A percentile compares a stretch with the other conserved stretches of the same genome.
Conservation (phyloP, 2,329 filamentous ascomycete species). For the Penicillium decumbens region DNA sequence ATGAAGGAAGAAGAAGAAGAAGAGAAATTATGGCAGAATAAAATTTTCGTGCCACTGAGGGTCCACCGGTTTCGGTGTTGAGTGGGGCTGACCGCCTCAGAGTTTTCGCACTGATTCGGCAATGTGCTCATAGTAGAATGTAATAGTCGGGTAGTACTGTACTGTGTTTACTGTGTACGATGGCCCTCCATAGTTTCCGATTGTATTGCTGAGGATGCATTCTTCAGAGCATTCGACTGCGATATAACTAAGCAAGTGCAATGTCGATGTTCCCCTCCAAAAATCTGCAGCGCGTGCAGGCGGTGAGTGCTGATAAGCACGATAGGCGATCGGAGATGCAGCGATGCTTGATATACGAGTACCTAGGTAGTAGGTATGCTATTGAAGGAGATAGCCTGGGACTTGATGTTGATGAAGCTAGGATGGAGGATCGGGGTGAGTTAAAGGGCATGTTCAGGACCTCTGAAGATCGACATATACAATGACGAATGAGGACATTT, state of each 20-base stretch:
- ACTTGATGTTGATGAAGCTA: neutral
- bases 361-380: neutral
- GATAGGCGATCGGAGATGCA: neutral
- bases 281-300: slow-evolving; percentile 8
- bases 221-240: neutral
- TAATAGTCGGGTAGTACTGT: neutral
- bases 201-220: neutral
- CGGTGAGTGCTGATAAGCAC: slow-evolving; percentile 10
- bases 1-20: slow-evolving; percentile 13
- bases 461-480: neutral
- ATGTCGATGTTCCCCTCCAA: neutral
- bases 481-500: neutral
- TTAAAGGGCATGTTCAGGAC: neutral
- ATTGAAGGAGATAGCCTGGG: neutral
- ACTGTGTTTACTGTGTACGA: neutral
- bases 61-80: slow-evolving; percentile 15
- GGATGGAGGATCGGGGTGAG: neutral
- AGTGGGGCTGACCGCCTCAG: slow-evolving; percentile 13
- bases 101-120: slow-evolving; percentile 8
- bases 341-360: neutral
- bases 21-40: slow-evolving; percentile 13
- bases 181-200: neutral
- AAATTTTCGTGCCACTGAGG: slow-evolving; percentile 17
- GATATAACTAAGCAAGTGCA: neutral
- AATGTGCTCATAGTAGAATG: neutral